A percentile compares a stretch with the other conserved stretches of the same genome.
Conservation (phyloP, 164 flowering plant genomes). For the Nymphaea thermarum region DNA sequence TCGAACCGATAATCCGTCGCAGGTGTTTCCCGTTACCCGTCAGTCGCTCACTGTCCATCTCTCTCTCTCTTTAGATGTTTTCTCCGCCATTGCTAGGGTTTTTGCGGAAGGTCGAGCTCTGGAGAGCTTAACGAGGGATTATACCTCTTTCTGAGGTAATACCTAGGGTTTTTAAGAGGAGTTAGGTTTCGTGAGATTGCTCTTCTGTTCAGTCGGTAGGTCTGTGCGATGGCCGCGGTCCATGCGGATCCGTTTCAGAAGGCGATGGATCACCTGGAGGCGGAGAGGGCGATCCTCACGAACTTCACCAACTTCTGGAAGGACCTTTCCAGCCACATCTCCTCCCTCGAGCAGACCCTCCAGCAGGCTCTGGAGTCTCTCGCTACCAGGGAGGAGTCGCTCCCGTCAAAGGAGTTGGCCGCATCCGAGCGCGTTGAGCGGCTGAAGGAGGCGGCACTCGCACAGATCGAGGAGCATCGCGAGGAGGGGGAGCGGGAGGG, state of each 20-base stretch:
- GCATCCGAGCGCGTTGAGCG: constrained; percentile 22
- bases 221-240: constrained; percentile 5
- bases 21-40: too few relatives aligned
- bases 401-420: constrained; percentile 32
- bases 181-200: too few relatives aligned
- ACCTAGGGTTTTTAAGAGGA: too few relatives aligned
- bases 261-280: constrained; percentile 27
- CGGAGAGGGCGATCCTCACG: constrained; percentile 23
- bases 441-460: constrained; percentile 21
- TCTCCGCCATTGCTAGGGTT: too few relatives aligned
- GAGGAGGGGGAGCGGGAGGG: too few relatives aligned
- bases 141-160: too few relatives aligned
- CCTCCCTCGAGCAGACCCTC: constrained; percentile 26
- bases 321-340: constrained; percentile 28
- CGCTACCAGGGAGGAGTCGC: constrained; percentile 25
- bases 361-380: constrained; percentile 23
- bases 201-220: too few relatives aligned
- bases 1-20: background rate
- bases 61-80: too few relatives aligned
- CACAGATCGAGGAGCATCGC: constrained; percentile 18
- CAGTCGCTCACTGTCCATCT: too few relatives aligned
- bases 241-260: constrained; percentile 17
- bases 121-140: too few relatives aligned
- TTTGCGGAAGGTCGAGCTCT: too few relatives aligned
- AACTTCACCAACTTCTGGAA: constrained; percentile 31